Percentiles rank a stretch among this genome's conserved stretches.
Evolutionary conservation across 2,329 filamentous ascomycete genomes (phyloP).

Genomic region (Arthrobotrys musiformis): DNA sequence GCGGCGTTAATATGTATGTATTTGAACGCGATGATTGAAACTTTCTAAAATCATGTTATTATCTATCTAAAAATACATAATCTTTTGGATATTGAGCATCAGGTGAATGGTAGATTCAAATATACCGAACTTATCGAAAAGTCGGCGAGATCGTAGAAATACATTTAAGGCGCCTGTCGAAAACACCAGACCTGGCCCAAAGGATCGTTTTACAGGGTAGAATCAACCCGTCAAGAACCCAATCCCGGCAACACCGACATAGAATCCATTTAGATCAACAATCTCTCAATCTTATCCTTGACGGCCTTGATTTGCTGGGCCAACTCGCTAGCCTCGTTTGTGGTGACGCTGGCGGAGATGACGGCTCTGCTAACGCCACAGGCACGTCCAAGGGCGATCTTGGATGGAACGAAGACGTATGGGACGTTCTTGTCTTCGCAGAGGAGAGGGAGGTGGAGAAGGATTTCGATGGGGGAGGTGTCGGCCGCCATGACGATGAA

Average conservation of each 20-base stretch:
- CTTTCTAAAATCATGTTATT: not conserved
- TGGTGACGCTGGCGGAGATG: constrained; percentile 87
- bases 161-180: not conserved
- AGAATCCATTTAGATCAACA: constrained; percentile 78
- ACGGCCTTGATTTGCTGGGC: constrained; percentile 86
- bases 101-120: not conserved
- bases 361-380: constrained; percentile 89
- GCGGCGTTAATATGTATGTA: not conserved
- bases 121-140: constrained; percentile 5
- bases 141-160: constrained; percentile 8
- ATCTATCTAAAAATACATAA: constrained; percentile 40
- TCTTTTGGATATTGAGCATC: not conserved
- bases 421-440: constrained; percentile 82
- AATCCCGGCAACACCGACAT: constrained; percentile 20
- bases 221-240: not conserved
- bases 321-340: constrained; percentile 89
- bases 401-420: constrained; percentile 78
- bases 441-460: constrained; percentile 88
- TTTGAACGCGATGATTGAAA: not conserved
- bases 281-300: constrained; percentile 94
- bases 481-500: constrained; percentile 90
- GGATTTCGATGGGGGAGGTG: constrained; percentile 84
- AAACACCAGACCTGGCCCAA: not conserved
- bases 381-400: constrained; percentile 87
- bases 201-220: not conserved